Percentiles rank a stretch among this genome's conserved stretches.
Conservation (phyloP, 257 asterid genomes). For the Solanum phureja region DNA sequence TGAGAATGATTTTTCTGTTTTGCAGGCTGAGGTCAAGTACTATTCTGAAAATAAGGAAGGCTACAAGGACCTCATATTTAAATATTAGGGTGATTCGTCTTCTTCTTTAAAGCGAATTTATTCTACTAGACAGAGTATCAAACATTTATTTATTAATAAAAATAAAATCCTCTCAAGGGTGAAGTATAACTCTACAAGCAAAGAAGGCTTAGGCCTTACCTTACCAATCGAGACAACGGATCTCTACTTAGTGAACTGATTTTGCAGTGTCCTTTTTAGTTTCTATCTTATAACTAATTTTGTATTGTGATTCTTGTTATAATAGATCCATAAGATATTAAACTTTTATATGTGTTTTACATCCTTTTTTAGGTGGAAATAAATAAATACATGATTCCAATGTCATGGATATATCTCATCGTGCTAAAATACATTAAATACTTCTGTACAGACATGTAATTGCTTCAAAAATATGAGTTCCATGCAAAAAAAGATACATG, state of each 20-base stretch:
- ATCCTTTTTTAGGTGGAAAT: neutral
- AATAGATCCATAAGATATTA: neutral
- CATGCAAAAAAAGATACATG: too few relatives aligned
- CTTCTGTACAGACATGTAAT: neutral
- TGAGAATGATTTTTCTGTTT: neutral
- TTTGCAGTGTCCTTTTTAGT: neutral
- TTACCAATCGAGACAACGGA: neutral
- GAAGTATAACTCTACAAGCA: neutral
- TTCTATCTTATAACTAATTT: neutral
- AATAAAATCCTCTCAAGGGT: too few relatives aligned
- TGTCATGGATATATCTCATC: neutral
- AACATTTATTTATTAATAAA: too few relatives aligned
- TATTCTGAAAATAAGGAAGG: slow-evolving; percentile 56
- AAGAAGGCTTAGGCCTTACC: neutral
- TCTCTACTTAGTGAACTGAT: neutral
- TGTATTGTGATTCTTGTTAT: neutral
- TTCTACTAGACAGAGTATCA: neutral
- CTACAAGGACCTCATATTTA: slow-evolving; percentile 57
- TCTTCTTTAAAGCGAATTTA: neutral
- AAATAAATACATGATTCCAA: neutral
- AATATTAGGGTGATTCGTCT: slow-evolving; percentile 24
- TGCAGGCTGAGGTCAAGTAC: slow-evolving; percentile 73
- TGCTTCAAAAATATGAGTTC: neutral
- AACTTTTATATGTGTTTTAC: neutral
- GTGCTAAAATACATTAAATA: neutral